Base-by-base conservation (phyloP, 768 basidiomycete genomes). In the Mycena leptocephala region DNA sequence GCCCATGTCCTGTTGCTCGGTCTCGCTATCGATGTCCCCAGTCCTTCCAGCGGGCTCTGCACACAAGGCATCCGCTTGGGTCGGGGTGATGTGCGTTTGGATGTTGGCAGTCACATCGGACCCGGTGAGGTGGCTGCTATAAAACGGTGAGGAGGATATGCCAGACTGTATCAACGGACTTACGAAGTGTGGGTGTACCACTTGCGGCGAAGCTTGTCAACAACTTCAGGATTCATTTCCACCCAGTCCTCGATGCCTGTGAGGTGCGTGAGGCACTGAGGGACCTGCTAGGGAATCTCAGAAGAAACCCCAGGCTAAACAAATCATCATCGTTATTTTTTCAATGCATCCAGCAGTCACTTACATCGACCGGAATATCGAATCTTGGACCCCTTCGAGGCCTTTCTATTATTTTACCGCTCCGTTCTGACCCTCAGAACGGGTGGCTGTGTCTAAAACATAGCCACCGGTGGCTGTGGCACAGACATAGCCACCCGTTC, bases 101-200 rank as follows among this genome's bases (percentile, higher is more conserved):
- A 11, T 26, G 5, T 41, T 22, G 16, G 39, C 53, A 5, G 53
- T 55, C 43, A 20, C 43, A 46, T 20, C 18, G 43, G 43, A 46
- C 43, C 43, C 43, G 43, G 43, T 46, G 43, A 46, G 43, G 43
- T 46, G 43, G 43, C 43, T 46, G 43, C 43, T 46, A 22, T 37
- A 24, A 58, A 11, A 20, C 26, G 18, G 37, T 66, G 16, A 35
- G 24, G 20, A 37, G 14, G 51, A 10, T 16, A 53, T n/a, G 13
- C 24, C 22, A 28, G 18, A 20, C 48, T 43, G 0, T 28, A 16
- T 22, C 24, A 26, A 28, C 18, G 26, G 28, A 46, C 67, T 58
- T 58, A 58, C 67, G 55, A 41, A 6, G 67, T 55, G 41, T 55
- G 67, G 16, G 20, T 39, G 39, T 22, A 69, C 67, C 67, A 69